Conservation (phyloP, 306 rosid species). For the Cucurbita moschata region DNA sequence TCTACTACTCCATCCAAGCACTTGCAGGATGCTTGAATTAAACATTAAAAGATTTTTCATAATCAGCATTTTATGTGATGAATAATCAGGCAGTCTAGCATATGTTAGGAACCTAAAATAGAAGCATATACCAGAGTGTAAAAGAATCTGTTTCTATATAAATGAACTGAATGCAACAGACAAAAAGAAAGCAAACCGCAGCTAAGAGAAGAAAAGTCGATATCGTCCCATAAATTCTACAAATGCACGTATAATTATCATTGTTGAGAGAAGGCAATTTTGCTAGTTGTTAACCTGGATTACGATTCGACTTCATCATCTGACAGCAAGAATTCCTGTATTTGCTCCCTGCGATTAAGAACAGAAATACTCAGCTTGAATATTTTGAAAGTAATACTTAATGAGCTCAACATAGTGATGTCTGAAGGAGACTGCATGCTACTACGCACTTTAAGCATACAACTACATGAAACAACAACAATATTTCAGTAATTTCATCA, state of each 20-base stretch:
- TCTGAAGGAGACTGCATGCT: background rate
- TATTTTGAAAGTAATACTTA: background rate
- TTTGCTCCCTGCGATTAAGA: slow-evolving; percentile 61
- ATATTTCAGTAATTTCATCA: background rate
- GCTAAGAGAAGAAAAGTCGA: background rate
- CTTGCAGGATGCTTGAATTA: background rate
- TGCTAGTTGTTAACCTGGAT: background rate
- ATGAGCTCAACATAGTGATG: background rate
- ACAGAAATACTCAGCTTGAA: background rate
- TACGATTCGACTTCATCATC: slow-evolving; percentile 54
- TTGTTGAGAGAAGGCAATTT: background rate
- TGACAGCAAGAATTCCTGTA: slow-evolving; percentile 72
- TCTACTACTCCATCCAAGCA: background rate
- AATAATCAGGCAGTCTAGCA: background rate
- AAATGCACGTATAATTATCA: background rate
- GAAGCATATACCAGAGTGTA: background rate
- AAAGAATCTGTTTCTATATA: background rate
- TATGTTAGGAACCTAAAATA: background rate
- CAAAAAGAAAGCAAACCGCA: background rate
- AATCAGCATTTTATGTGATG: background rate
- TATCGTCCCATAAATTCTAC: background rate
- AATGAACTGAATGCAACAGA: background rate
- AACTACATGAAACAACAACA: background rate
- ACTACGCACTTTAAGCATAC: background rate
- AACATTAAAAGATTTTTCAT: background rate